Conservation (phyloP, 31 red algal species). For the Pterothamnion heteromorphum region DNA sequence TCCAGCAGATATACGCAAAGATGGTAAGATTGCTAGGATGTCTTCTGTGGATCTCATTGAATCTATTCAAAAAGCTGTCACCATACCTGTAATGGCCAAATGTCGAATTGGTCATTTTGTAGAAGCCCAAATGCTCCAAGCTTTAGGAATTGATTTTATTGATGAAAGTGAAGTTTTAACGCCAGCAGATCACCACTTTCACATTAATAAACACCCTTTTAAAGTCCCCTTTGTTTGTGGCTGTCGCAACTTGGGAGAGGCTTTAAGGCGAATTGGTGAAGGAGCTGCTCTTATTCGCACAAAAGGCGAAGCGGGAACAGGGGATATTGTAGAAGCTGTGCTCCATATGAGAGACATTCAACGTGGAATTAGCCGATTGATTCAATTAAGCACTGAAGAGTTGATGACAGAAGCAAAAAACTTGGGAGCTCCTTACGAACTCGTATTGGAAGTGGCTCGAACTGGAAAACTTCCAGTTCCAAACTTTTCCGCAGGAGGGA, state of each 20-base stretch:
- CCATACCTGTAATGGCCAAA: slow-evolving; percentile 99
- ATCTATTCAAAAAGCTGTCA: slow-evolving; percentile 84
- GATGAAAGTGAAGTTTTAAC: slow-evolving; percentile 97
- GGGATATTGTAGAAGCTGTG: slow-evolving; percentile 96
- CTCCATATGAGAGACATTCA: slow-evolving; percentile 81
- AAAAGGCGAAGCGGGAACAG: slow-evolving; percentile 98
- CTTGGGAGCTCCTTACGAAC: slow-evolving; percentile 77
- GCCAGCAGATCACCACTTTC: slow-evolving; percentile 88
- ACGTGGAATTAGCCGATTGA: slow-evolving; percentile 72
- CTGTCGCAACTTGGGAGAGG: slow-evolving; percentile 95
- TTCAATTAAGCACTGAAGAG: slow-evolving; percentile 88
- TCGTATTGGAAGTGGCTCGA: slow-evolving; percentile 76
- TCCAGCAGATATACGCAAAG: slow-evolving; percentile 90
- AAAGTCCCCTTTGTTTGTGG: slow-evolving; percentile 97
- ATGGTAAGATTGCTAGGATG: slow-evolving; percentile 89
- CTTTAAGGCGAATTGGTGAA: slow-evolving; percentile 80
- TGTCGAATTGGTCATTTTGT: slow-evolving; percentile 97
- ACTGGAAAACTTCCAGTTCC: slow-evolving; percentile 88
- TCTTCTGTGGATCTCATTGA: slow-evolving; percentile 80
- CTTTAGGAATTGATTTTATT: slow-evolving; percentile 91
- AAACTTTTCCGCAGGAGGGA: slow-evolving; percentile 95
- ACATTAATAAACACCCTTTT: slow-evolving; percentile 94
- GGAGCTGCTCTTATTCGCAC: slow-evolving; percentile 99
- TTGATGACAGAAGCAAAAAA: slow-evolving; percentile 92
- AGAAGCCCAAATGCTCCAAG: slow-evolving; percentile 96